Conservation (phyloP, 345 rosid species). For the Euphorbia tirucalli region DNA sequence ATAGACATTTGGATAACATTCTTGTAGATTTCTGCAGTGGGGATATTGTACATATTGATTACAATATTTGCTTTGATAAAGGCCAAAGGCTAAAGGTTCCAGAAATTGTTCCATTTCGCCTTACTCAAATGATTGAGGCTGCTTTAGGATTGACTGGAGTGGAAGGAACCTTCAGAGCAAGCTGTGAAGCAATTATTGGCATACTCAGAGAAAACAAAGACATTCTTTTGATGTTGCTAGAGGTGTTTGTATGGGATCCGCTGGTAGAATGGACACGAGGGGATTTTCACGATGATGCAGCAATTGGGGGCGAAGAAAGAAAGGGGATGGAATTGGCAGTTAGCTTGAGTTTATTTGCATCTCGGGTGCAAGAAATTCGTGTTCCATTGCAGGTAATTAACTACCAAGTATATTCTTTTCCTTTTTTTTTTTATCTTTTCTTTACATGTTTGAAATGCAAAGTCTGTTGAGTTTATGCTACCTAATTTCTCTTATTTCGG, state of each 20-base stretch:
- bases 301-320: constrained; percentile 95
- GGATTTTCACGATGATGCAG: constrained; percentile 94
- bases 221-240: constrained; percentile 72
- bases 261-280: constrained; percentile 96
- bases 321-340: constrained; percentile 97
- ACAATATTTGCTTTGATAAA: constrained; percentile 94
- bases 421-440: background rate
- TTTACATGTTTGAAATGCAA: constrained; percentile 9
- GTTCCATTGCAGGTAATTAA: constrained; percentile 79
- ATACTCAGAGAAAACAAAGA: constrained; percentile 83
- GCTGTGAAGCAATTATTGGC: constrained; percentile 79
- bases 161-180: constrained; percentile 78
- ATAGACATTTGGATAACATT: constrained; percentile 92
- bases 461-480: background rate
- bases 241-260: constrained; percentile 96
- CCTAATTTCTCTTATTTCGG: constrained; percentile 4
- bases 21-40: constrained; percentile 87
- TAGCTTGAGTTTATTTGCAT: constrained; percentile 93
- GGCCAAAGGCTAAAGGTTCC: constrained; percentile 88
- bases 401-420: constrained; percentile 13
- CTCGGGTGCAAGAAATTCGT: constrained; percentile 94
- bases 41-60: constrained; percentile 92
- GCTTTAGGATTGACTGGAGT: constrained; percentile 85
- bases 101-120: constrained; percentile 91
- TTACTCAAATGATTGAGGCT: constrained; percentile 82